phyloP scores from a whole-genome alignment of 106 monocot genomes.

The Iris macrosiphon region DNA sequence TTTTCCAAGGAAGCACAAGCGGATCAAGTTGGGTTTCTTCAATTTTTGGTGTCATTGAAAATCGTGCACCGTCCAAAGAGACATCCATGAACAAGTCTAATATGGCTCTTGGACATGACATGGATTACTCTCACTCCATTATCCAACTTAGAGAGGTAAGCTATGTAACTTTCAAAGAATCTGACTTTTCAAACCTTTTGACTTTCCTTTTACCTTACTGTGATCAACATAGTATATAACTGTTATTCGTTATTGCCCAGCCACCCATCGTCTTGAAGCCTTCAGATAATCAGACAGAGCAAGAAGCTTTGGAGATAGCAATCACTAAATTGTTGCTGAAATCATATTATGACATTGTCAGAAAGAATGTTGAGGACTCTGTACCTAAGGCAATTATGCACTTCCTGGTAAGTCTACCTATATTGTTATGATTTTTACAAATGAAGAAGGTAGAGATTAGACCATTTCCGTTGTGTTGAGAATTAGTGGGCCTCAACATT shows the following conservation, averaged over 20 bases:
- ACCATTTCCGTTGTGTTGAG: no score
- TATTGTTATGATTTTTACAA: no score
- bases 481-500: no score
- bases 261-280: conserved; percentile 75
- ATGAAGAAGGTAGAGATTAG: no score
- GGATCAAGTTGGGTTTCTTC: conserved; percentile 79
- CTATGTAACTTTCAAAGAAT: background rate
- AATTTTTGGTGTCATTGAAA: conserved; percentile 67
- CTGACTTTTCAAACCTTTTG: background rate
- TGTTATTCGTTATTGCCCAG: conserved; percentile 20
- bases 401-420: conserved; percentile 61
- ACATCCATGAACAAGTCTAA: conserved; percentile 25
- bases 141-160: conserved; percentile 81
- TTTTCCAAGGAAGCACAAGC: conserved; percentile 32
- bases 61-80: conserved; percentile 39
- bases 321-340: conserved; percentile 69
- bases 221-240: background rate
- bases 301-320: conserved; percentile 61
- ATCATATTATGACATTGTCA: conserved; percentile 95
- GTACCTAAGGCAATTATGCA: conserved; percentile 97
- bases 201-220: background rate
- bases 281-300: conserved; percentile 66
- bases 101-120: conserved; percentile 12
- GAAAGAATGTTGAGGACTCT: conserved; percentile 82
- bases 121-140: conserved; percentile 37